Evolutionary conservation across 345 rosid species (phyloP).

Genomic region (Crucihimalaya himalaica): DNA sequence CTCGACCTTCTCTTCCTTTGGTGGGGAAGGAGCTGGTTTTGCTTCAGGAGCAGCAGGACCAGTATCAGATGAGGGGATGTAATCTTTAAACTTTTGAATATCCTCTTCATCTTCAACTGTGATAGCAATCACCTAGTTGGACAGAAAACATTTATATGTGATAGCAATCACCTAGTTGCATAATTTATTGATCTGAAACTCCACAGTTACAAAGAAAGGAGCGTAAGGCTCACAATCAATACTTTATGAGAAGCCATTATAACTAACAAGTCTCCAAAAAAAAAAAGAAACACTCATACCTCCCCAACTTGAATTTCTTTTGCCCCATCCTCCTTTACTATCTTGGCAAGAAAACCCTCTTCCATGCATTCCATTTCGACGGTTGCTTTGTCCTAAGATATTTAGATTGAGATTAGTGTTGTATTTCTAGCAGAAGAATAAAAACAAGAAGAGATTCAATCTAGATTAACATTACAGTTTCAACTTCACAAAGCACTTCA

Average conservation of each 20-base stretch:
- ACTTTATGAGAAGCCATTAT: background rate
- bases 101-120: slow-evolving; percentile 94
- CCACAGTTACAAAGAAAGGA: slow-evolving; percentile 15
- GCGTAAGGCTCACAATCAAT: slow-evolving; percentile 9
- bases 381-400: slow-evolving; percentile 84
- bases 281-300: slow-evolving; percentile 48
- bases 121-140: slow-evolving; percentile 68
- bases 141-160: background rate
- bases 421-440: background rate
- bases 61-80: slow-evolving; percentile 60
- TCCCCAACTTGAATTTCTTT: slow-evolving; percentile 95
- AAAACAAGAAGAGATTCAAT: background rate
- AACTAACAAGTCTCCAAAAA: background rate
- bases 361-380: slow-evolving; percentile 99
- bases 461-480: slow-evolving; percentile 63
- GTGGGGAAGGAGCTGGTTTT: slow-evolving; percentile 52
- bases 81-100: slow-evolving; percentile 83
- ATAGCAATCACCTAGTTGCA: slow-evolving; percentile 66
- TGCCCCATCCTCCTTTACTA: slow-evolving; percentile 80
- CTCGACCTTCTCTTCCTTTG: slow-evolving; percentile 61
- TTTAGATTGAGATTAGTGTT: slow-evolving; percentile 23
- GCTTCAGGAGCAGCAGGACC: slow-evolving; percentile 49
- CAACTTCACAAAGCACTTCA: slow-evolving; percentile 99
- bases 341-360: slow-evolving; percentile 96
- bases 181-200: slow-evolving; percentile 6